These are phyloP conservation scores for Serendipita vermifera DNA, from an alignment of 768 basidiomycete species.

Conservation along the genomic window DNA sequence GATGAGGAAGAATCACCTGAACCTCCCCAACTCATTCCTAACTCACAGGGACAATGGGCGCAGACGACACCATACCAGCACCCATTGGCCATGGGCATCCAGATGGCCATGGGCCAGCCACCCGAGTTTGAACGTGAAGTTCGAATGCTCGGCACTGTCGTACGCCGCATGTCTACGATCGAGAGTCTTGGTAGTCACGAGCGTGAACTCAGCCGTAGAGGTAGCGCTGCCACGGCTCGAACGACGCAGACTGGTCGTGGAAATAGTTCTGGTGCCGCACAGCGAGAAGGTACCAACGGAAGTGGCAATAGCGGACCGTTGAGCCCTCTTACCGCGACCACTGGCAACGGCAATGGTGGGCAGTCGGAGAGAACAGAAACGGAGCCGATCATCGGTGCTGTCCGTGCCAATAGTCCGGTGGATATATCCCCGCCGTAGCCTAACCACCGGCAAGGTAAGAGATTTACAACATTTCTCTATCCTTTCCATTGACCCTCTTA, in stretches of 20 bases:
- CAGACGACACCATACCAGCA: background rate
- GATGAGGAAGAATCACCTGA: background rate
- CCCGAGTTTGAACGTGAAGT: constrained; percentile 1
- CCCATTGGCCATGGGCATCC: background rate
- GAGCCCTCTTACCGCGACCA: background rate
- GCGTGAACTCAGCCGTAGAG: background rate
- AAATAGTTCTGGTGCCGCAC: background rate
- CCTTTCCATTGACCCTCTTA: too few relatives aligned
- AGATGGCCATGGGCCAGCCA: background rate
- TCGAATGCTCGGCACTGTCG: background rate
- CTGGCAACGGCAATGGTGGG: background rate
- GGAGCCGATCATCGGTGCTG: background rate
- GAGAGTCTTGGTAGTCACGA: constrained; percentile 8
- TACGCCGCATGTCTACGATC: constrained; percentile 4
- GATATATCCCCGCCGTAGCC: background rate
- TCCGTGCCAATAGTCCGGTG: background rate
- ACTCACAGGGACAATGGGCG: background rate
- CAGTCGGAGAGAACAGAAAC: background rate
- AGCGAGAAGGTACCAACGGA: constrained; percentile 1
- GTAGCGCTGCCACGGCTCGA: constrained; percentile 1
- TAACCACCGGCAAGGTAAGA: too few relatives aligned
- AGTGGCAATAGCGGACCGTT: constrained; percentile 3
- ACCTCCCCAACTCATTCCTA: background rate
- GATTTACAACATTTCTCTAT: too few relatives aligned
- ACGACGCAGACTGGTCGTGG: background rate